Evolutionary conservation across 805 yeast genomes (phyloP), one percentile per base, ranked within the genome.

Genomic region (Candida easanensis): DNA sequence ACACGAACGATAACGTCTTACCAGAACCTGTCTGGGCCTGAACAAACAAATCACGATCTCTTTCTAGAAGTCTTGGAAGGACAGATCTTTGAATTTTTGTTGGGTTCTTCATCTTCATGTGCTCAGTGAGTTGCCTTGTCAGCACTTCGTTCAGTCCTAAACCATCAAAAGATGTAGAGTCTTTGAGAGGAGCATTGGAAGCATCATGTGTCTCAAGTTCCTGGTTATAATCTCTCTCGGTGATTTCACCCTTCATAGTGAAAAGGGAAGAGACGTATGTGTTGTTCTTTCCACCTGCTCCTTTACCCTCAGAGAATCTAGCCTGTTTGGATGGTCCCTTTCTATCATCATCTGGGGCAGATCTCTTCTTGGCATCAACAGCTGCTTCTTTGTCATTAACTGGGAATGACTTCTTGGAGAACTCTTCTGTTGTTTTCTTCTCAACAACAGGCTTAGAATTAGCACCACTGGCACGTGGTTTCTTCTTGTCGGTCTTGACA

Each of bases 1-100:
- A 66, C 3, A 84, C 69, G 61, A 86, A 95, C 0, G 98, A 82
- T 43, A 93, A 65, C 0, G 99, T 93, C 64, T 93, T 93, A 64
- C 99, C 99, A 0, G 98, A 90, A 41, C 99, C 99, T 0, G 99
- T 93, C 65, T 95, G 97, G 0, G 99, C 97, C 59, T 89, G 95
- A 36, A 93, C 85, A 52, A 93, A 85, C 43, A 89, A 67, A 64
- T 93, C 99, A 33, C 72, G 52, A 8, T 60, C 53, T 13, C 64
- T 54, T 1, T 68, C 60, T 6, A 77, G 52, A 22, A 80, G 61
- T 39, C 71, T 69, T 17, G 98, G 96, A 9, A 89, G 69, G 0
- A 85, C 93, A 5, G 84, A 66, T 50, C 88, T 75, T 65, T 93
- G 99, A 52, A 93, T 88, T 53, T 79, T 80, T 0, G 99, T 95